Percentiles rank a stretch among this genome's conserved stretches.
These are phyloP conservation scores for Fusarium sarcochroum DNA, from an alignment of 2,329 filamentous ascomycete species.

Conservation along the genomic window DNA sequence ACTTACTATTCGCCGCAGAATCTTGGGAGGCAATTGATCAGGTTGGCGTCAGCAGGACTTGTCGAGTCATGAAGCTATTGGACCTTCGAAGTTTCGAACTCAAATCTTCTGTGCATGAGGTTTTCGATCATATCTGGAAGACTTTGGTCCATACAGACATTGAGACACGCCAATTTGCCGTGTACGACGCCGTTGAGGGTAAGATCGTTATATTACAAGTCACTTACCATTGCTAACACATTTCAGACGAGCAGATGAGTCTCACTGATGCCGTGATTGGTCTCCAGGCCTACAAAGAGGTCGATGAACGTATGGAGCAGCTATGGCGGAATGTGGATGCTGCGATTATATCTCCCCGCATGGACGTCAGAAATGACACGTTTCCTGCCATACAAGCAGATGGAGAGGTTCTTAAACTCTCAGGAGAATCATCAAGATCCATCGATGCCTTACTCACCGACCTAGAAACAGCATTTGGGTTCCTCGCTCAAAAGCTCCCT, in stretches of 20 bases:
- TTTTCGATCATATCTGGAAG: conserved; percentile 79
- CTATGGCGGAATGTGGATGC: conserved; percentile 75
- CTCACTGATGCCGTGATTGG: conserved; percentile 69
- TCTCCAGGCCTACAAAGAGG: conserved; percentile 71
- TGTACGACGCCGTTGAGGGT: conserved; percentile 69
- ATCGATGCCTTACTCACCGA: conserved; percentile 68
- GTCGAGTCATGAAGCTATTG: conserved; percentile 75
- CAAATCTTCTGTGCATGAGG: conserved; percentile 74
- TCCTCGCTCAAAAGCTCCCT: conserved; percentile 67
- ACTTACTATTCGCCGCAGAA: conserved; percentile 55
- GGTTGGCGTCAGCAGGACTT: conserved; percentile 72
- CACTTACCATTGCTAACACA: conserved; percentile 31
- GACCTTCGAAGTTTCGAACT: conserved; percentile 75
- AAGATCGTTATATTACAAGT: conserved; percentile 23
- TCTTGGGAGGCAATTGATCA: conserved; percentile 70
- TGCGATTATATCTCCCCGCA: conserved; percentile 73
- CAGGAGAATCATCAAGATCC: conserved; percentile 59
- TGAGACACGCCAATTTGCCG: conserved; percentile 66
- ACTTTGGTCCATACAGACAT: conserved; percentile 74
- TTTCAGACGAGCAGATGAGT: conserved; percentile 64
- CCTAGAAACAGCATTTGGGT: conserved; percentile 65
- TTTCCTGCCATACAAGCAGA: conserved; percentile 59
- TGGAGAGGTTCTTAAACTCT: conserved; percentile 59
- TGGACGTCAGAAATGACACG: conserved; percentile 56
- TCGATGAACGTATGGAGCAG: conserved; percentile 70